Percentiles rank a stretch among this genome's conserved stretches.
Evolutionary conservation across 164 flowering plant species (phyloP).

Genomic region (Chloranthus sessilifolius): DNA sequence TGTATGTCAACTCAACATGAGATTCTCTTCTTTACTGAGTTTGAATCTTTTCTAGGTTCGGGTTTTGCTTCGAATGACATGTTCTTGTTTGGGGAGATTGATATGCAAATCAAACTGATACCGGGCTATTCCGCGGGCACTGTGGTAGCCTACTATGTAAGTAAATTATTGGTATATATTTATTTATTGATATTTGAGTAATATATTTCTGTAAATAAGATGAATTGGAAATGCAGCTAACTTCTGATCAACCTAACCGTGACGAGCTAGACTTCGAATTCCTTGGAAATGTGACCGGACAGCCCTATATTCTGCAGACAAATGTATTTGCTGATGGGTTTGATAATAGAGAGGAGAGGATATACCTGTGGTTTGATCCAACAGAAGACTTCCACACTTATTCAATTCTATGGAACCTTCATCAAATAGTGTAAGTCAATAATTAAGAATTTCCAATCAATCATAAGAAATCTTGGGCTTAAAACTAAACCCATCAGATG

Average conservation of each 20-base stretch:
- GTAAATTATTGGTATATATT: conserved; percentile 5
- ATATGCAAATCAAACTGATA: conserved; percentile 81
- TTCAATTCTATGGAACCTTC: conserved; percentile 75
- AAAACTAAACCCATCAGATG: too few relatives aligned
- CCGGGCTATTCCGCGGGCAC: conserved; percentile 84
- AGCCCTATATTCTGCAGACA: conserved; percentile 76
- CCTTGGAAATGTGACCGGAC: conserved; percentile 72
- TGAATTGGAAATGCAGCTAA: conserved; percentile 41
- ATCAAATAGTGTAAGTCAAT: conserved; percentile 79
- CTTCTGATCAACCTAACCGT: conserved; percentile 64
- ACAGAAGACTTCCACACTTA: conserved; percentile 78
- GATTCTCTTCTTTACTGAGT: too few relatives aligned
- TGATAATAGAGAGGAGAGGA: conserved; percentile 72
- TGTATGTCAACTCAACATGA: not conserved
- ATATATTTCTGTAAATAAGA: not conserved
- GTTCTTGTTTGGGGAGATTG: conserved; percentile 78
- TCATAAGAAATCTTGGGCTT: too few relatives aligned
- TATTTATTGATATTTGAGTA: not conserved
- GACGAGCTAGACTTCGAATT: conserved; percentile 89
- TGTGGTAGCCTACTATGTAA: conserved; percentile 77
- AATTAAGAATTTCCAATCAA: too few relatives aligned
- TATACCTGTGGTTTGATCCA: conserved; percentile 90
- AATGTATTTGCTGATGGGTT: conserved; percentile 74
- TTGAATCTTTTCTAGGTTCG: conserved; percentile 39
- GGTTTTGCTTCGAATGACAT: conserved; percentile 69